Conservation (phyloP, 148 eudicot species). For the Spergularia bocconei region DNA sequence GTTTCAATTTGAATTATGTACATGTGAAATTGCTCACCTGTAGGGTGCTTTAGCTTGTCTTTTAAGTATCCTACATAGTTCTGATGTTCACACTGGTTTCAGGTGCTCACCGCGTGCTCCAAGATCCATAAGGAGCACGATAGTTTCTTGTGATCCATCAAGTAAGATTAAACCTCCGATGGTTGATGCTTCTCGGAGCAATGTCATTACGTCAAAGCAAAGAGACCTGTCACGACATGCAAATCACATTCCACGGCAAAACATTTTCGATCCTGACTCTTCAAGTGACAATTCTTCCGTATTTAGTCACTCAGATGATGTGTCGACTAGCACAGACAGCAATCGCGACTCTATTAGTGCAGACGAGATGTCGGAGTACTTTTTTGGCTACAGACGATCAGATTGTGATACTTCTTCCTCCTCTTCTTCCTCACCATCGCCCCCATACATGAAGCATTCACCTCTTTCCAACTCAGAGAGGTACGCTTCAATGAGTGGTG, state of each 20-base stretch:
- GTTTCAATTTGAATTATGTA: neutral
- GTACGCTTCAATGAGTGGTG: constrained; percentile 33
- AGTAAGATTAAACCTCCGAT: constrained; percentile 33
- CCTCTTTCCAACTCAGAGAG: constrained; percentile 45
- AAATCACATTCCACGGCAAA: constrained; percentile 13
- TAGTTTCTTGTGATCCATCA: constrained; percentile 37
- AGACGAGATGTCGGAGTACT: constrained; percentile 41
- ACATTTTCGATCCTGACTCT: constrained; percentile 40
- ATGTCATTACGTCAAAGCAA: constrained; percentile 22
- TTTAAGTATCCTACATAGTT: neutral
- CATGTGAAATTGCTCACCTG: neutral
- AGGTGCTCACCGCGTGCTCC: constrained; percentile 96
- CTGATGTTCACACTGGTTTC: constrained; percentile 9
- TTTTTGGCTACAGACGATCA: constrained; percentile 39
- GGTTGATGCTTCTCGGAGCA: constrained; percentile 16
- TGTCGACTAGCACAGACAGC: constrained; percentile 47
- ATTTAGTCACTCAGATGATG: constrained; percentile 54
- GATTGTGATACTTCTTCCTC: constrained; percentile 59
- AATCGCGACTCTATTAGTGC: constrained; percentile 49
- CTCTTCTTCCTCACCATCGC: constrained; percentile 48
- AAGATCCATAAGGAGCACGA: constrained; percentile 49
- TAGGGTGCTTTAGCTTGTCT: neutral
- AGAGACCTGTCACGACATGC: constrained; percentile 17
- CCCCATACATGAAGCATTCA: constrained; percentile 38
- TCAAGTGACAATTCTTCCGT: constrained; percentile 62